Evolutionary conservation across 164 flowering plant genomes (phyloP).

Genomic region (Hamamelis virginiana): DNA sequence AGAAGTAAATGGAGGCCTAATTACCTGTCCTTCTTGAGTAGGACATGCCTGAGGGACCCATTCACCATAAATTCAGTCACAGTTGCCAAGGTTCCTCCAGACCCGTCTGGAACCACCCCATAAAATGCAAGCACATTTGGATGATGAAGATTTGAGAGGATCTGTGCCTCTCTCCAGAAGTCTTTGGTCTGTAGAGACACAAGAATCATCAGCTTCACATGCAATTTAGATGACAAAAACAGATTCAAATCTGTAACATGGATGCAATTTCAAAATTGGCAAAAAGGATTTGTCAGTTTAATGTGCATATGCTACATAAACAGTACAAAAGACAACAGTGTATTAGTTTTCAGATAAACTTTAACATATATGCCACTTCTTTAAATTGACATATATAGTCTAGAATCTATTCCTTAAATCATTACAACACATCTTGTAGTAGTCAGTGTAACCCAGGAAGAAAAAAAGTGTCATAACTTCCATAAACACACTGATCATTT

Average conservation of each 20-base stretch:
- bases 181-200: constrained; percentile 41
- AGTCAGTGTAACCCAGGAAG: too few species aligned
- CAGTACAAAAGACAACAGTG: too few species aligned
- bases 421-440: too few species aligned
- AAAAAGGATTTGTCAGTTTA: too few species aligned
- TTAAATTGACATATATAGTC: too few species aligned
- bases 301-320: too few species aligned
- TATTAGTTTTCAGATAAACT: too few species aligned
- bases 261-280: too few species aligned
- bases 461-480: too few species aligned
- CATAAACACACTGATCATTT: background rate
- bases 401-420: too few species aligned
- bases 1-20: background rate
- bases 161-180: constrained; percentile 73
- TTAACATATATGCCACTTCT: too few species aligned
- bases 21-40: constrained; percentile 52
- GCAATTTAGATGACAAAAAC: too few species aligned
- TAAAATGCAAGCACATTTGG: constrained; percentile 78
- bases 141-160: constrained; percentile 68
- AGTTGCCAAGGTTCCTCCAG: constrained; percentile 65
- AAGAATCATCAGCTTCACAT: constrained; percentile 9
- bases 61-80: constrained; percentile 71
- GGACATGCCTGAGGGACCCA: constrained; percentile 59
- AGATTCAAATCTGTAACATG: background rate
- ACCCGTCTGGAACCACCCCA: constrained; percentile 69